Conservation (phyloP, 140 eudicot species). For the Ambrosia hybrid region DNA sequence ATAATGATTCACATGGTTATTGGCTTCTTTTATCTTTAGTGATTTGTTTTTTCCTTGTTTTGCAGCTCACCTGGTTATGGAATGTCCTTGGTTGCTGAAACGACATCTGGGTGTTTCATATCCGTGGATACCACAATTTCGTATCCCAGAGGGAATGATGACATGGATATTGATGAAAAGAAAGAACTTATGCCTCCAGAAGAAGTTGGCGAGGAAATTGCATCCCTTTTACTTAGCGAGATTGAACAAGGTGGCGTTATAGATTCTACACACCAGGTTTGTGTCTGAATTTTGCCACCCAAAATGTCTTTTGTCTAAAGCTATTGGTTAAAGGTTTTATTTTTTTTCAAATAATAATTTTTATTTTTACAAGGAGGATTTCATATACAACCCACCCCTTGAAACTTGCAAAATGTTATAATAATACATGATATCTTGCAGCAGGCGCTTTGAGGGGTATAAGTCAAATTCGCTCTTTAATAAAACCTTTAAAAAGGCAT, state of each 20-base stretch:
- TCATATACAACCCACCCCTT: not conserved
- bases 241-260: conserved; percentile 93
- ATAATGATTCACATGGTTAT: conserved; percentile 3
- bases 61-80: conserved; percentile 95
- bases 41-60: not conserved
- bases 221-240: conserved; percentile 67
- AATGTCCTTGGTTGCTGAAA: conserved; percentile 84
- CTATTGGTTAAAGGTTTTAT: not conserved
- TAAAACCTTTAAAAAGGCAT: not conserved
- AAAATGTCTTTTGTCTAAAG: not conserved
- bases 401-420: not conserved
- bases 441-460: not conserved
- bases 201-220: conserved; percentile 82
- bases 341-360: not conserved
- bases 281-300: not conserved
- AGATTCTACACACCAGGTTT: conserved; percentile 97
- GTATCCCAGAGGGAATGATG: conserved; percentile 51
- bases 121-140: conserved; percentile 82
- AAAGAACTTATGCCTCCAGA: conserved; percentile 73
- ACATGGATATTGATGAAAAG: conserved; percentile 65
- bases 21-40: not conserved
- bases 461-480: not conserved
- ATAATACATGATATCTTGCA: not conserved
- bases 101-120: conserved; percentile 83
- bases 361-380: not conserved